phyloP scores from a whole-genome alignment of 1,284 basidiomycete species.

The Fomitiporia mediterranea region DNA sequence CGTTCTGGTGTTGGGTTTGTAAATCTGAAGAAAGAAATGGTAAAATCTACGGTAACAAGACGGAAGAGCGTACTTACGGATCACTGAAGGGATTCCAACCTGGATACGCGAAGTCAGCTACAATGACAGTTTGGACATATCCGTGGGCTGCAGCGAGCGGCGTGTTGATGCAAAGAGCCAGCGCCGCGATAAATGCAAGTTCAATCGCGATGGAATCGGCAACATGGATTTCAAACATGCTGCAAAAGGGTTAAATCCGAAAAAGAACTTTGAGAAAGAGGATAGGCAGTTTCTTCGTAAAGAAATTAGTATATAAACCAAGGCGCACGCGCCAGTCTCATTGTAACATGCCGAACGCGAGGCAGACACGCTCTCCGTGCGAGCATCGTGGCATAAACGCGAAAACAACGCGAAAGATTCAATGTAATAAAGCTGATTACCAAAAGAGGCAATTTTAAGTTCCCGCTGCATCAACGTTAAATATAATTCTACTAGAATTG shows the following conservation, averaged over 20 bases:
- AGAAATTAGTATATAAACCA: constrained; percentile 7
- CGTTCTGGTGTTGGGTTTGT: constrained; percentile 23
- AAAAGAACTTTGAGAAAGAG: not conserved
- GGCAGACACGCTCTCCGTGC: not conserved
- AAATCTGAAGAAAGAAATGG: constrained; percentile 23
- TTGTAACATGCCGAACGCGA: constrained; percentile 1
- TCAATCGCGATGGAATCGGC: constrained; percentile 5
- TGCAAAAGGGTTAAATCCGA: not conserved
- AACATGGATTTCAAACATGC: not conserved
- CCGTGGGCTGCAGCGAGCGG: constrained; percentile 25
- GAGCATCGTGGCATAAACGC: constrained; percentile 5
- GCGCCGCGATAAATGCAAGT: constrained; percentile 5
- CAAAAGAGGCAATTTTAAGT: constrained; percentile 8
- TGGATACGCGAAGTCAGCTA: constrained; percentile 26
- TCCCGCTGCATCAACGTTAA: too few species aligned
- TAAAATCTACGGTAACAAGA: constrained; percentile 1
- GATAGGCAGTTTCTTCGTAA: not conserved
- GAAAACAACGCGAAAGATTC: constrained; percentile 1
- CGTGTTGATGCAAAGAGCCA: constrained; percentile 6
- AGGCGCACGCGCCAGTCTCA: constrained; percentile 1
- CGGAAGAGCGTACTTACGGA: constrained; percentile 23
- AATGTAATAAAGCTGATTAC: not conserved
- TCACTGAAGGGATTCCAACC: constrained; percentile 29
- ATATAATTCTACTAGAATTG: too few species aligned
- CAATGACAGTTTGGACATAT: constrained; percentile 24